These are phyloP conservation scores for Tillandsia fasciculata DNA, from an alignment of 176 grass and related monocot genomes.

Conservation along the genomic window DNA sequence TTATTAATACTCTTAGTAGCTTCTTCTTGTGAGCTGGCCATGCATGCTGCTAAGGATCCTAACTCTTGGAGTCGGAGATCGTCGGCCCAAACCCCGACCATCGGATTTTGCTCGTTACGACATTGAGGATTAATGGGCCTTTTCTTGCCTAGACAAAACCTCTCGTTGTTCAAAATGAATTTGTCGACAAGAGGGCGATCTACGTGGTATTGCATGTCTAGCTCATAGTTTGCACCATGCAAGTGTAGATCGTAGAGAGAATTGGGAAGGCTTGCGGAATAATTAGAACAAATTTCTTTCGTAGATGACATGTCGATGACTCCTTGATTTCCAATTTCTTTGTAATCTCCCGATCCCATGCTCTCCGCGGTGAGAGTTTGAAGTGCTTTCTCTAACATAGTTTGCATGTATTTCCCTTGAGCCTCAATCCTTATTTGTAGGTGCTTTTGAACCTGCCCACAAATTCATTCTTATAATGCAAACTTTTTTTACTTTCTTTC, in stretches of 20 bases:
- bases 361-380: constrained; percentile 52
- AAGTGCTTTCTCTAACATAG: constrained; percentile 88
- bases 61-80: constrained; percentile 30
- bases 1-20: constrained; percentile 33
- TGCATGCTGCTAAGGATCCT: constrained; percentile 6
- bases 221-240: constrained; percentile 45
- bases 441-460: constrained; percentile 72
- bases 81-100: constrained; percentile 77
- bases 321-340: constrained; percentile 45
- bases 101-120: constrained; percentile 49
- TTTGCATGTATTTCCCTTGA: constrained; percentile 97
- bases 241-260: constrained; percentile 77
- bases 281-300: constrained; percentile 37
- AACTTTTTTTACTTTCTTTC: not conserved
- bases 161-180: constrained; percentile 43
- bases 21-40: constrained; percentile 13
- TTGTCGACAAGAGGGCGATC: constrained; percentile 46
- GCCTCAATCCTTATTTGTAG: constrained; percentile 98
- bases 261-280: constrained; percentile 41
- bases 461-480: constrained; percentile 11
- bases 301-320: constrained; percentile 46
- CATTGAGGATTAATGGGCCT: constrained; percentile 30
- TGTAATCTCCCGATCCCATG: constrained; percentile 40
- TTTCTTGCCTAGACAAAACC: constrained; percentile 49
- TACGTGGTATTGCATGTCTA: constrained; percentile 84